Conservation (phyloP, 768 basidiomycete species). For the Mrakia blollopis region DNA sequence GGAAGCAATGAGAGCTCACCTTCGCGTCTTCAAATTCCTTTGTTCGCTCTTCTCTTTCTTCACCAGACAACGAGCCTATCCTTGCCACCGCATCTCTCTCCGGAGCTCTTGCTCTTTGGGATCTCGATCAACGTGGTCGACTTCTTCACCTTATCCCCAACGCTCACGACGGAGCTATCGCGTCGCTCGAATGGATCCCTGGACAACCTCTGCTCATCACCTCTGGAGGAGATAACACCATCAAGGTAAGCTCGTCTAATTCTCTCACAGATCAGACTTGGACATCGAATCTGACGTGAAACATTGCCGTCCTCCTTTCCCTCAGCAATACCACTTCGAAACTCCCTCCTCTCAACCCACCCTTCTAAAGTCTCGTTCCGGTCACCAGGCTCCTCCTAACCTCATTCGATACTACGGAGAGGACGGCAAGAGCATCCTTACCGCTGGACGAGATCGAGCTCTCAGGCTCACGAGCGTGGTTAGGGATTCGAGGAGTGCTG, state of each 20-base stretch:
- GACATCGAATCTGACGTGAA: too few species aligned
- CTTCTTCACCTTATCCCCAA: conserved; percentile 78
- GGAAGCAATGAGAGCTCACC: not conserved
- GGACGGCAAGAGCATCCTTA: conserved; percentile 92
- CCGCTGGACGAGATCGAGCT: conserved; percentile 78
- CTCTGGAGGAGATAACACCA: conserved; percentile 87
- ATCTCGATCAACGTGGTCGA: conserved; percentile 73
- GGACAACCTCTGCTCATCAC: conserved; percentile 87
- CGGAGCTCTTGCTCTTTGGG: conserved; percentile 91
- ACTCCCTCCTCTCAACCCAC: conserved; percentile 79
- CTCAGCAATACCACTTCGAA: conserved; percentile 96
- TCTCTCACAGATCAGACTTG: conserved; percentile 2
- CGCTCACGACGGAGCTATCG: conserved; percentile 81
- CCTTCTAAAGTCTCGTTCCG: conserved; percentile 83
- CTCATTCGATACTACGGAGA: conserved; percentile 90
- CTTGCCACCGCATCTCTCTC: conserved; percentile 79
- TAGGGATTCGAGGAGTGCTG: conserved; percentile 87
- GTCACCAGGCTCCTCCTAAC: conserved; percentile 85
- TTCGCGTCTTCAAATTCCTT: not conserved
- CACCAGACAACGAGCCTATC: conserved; percentile 74
- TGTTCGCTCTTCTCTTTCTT: too few species aligned
- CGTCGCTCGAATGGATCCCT: conserved; percentile 81
- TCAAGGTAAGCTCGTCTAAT: conserved; percentile 62
- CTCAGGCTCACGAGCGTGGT: conserved; percentile 87
- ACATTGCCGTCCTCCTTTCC: not conserved